These are phyloP conservation scores for Papiliotrema fonsecae DNA, from an alignment of 1,284 basidiomycete genomes.

Conservation along the genomic window DNA sequence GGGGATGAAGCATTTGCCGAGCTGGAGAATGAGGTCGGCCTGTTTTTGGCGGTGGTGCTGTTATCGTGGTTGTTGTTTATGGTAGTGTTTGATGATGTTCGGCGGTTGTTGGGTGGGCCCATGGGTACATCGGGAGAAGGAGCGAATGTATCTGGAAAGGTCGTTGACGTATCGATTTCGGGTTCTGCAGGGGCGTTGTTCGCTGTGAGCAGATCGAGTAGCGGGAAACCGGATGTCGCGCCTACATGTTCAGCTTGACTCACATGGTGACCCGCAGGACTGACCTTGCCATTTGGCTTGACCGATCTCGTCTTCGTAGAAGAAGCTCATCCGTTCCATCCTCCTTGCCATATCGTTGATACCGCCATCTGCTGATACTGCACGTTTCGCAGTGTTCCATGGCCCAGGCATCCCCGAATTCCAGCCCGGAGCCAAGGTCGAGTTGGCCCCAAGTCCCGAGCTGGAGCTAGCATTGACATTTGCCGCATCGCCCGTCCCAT, in stretches of 20 bases:
- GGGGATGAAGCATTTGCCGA: neutral
- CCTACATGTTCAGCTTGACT: constrained; percentile 48
- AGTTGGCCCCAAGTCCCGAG: constrained; percentile 1
- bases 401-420: neutral
- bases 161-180: constrained; percentile 10
- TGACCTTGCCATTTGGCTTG: constrained; percentile 50
- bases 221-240: constrained; percentile 79
- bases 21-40: neutral
- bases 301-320: constrained; percentile 50
- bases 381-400: neutral
- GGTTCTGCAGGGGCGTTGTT: constrained; percentile 52
- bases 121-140: constrained; percentile 10
- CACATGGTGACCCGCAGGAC: constrained; percentile 6
- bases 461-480: too few relatives aligned
- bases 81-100: neutral
- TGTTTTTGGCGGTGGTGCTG: neutral
- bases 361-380: constrained; percentile 20
- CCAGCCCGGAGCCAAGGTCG: constrained; percentile 8
- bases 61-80: too few relatives aligned
- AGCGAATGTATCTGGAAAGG: constrained; percentile 10
- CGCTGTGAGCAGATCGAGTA: constrained; percentile 64
- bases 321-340: constrained; percentile 46
- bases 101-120: constrained; percentile 1
- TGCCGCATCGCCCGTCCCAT: neutral
- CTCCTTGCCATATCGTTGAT: constrained; percentile 37